These are phyloP conservation scores for Penicillium herquei DNA, from an alignment of 495 filamentous ascomycete genomes.

Conservation along the genomic window DNA sequence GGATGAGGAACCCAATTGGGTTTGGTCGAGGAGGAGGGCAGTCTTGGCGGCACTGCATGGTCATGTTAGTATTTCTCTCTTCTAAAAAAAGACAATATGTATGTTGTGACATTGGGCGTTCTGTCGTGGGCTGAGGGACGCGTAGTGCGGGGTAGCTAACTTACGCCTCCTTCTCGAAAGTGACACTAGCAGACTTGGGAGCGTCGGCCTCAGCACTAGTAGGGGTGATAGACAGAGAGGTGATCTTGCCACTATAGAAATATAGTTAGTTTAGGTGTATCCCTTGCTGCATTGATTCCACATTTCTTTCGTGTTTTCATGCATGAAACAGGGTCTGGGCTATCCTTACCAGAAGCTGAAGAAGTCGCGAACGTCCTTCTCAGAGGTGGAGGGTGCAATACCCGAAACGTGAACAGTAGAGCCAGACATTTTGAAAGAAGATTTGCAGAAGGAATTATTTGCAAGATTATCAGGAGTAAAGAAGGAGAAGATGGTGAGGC, in stretches of 20 bases:
- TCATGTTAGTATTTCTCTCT: background rate
- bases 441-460: conserved; percentile 1
- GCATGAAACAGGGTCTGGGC: background rate
- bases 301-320: background rate
- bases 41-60: conserved; percentile 75
- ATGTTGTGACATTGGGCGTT: too few relatives aligned
- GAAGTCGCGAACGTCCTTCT: conserved; percentile 93
- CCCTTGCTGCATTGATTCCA: background rate
- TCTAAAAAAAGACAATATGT: background rate
- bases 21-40: conserved; percentile 93
- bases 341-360: conserved; percentile 91
- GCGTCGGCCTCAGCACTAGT: conserved; percentile 54
- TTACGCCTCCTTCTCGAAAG: conserved; percentile 90
- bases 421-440: conserved; percentile 41
- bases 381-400: conserved; percentile 73
- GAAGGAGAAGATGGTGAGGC: conserved; percentile 5
- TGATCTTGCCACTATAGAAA: conserved; percentile 82
- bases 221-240: conserved; percentile 70
- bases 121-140: conserved; percentile 3
- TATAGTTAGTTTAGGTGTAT: background rate
- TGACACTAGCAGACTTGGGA: conserved; percentile 80
- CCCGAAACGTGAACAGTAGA: conserved; percentile 65
- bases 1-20: conserved; percentile 77
- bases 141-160: conserved; percentile 31
- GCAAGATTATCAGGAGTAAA: background rate